These are phyloP conservation scores for Tuber magnatum DNA, from an alignment of 495 filamentous ascomycete genomes.

Conservation along the genomic window DNA sequence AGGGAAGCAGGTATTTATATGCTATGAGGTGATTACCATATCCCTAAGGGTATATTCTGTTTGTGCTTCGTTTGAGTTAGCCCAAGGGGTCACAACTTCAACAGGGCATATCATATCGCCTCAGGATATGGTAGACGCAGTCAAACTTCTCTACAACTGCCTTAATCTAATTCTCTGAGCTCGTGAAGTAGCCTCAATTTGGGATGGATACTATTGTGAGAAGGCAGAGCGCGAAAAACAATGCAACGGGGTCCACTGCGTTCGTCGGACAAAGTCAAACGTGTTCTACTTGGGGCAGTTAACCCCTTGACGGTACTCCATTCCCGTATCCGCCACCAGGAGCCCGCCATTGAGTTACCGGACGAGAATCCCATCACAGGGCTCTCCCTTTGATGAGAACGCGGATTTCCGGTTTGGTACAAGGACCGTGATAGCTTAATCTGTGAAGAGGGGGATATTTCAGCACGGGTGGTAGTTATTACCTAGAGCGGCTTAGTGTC, in stretches of 20 bases:
- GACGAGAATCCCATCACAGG: neutral
- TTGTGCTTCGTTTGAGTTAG: neutral
- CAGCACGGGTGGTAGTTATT: neutral
- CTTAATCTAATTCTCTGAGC: neutral
- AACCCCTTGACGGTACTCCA: neutral
- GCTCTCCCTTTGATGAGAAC: neutral
- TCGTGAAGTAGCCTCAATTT: neutral
- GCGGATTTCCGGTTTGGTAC: neutral
- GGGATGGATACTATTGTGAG: neutral
- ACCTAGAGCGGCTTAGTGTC: neutral
- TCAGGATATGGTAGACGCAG: neutral
- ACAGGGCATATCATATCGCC: neutral
- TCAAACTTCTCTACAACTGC: neutral
- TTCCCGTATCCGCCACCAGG: neutral
- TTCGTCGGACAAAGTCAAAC: neutral
- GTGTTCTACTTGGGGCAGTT: neutral
- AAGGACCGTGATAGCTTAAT: neutral
- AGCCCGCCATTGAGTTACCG: neutral
- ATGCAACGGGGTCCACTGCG: neutral
- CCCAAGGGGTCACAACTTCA: neutral
- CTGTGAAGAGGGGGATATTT: neutral
- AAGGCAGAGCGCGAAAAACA: neutral
- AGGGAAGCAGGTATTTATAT: neutral
- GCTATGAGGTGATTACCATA: neutral
- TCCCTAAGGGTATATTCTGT: neutral